A percentile compares a stretch with the other conserved stretches of the same genome.
Conservation (phyloP, 2,329 filamentous ascomycete species). For the Xylariaceae sp. region DNA sequence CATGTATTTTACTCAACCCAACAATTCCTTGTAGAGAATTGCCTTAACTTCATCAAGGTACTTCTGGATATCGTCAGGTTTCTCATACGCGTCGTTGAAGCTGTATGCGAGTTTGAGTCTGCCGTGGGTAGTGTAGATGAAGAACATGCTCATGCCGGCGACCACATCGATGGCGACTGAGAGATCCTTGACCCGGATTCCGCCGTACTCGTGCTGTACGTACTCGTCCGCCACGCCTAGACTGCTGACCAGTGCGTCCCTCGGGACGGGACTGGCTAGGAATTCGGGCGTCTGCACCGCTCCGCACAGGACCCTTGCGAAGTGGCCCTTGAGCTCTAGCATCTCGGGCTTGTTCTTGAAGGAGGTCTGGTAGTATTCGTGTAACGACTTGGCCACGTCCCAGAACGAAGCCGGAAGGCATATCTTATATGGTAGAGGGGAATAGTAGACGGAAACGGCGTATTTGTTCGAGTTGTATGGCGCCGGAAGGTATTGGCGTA, state of each 20-base stretch:
- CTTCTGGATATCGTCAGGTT: conserved; percentile 17
- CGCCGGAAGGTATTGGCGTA: conserved; percentile 22
- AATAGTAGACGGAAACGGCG: conserved; percentile 17
- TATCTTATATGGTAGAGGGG: conserved; percentile 13
- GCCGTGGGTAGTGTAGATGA: conserved; percentile 23
- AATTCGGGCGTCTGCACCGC: conserved; percentile 22
- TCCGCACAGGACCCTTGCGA: conserved; percentile 15
- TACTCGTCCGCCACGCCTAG: conserved; percentile 20
- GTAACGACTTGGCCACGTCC: conserved; percentile 16
- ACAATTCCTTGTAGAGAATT: conserved; percentile 13
- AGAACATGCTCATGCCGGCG: conserved; percentile 24
- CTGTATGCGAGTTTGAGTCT: conserved; percentile 22
- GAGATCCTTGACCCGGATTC: conserved; percentile 18
- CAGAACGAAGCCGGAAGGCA: conserved; percentile 14
- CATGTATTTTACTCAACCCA: not conserved
- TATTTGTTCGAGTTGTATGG: conserved; percentile 20
- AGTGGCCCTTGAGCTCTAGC: conserved; percentile 19
- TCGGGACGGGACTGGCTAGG: conserved; percentile 15
- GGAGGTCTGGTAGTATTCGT: conserved; percentile 16
- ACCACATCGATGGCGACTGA: conserved; percentile 24
- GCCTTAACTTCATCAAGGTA: conserved; percentile 16
- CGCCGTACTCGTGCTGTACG: conserved; percentile 17
- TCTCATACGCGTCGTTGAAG: conserved; percentile 25
- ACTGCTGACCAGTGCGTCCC: conserved; percentile 25
- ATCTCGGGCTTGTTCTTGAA: conserved; percentile 14